Percentiles rank a stretch among this genome's conserved stretches.
Conservation (phyloP, 2,329 filamentous ascomycete genomes). For the Colletotrichum sp. region DNA sequence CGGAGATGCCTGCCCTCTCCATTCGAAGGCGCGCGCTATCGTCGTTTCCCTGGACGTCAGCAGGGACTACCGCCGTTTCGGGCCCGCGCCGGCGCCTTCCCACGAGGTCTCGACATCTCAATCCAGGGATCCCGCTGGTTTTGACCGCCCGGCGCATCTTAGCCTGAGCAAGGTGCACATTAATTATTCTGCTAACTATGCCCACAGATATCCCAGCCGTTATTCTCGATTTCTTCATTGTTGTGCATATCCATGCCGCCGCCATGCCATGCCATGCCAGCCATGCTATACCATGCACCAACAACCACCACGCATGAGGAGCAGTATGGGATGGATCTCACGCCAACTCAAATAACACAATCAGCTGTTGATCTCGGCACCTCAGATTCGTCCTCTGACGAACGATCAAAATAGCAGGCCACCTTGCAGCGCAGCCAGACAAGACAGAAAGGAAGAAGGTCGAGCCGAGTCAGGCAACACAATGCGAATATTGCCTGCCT, state of each 20-base stretch:
- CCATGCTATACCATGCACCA: background rate
- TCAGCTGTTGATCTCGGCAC: background rate
- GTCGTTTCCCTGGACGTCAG: background rate
- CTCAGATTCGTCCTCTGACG: background rate
- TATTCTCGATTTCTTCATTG: background rate
- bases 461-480: background rate
- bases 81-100: constrained; percentile 1
- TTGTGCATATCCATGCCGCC: background rate
- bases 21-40: background rate
- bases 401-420: background rate
- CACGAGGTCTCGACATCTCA: background rate
- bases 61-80: constrained; percentile 1
- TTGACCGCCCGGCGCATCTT: background rate
- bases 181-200: background rate
- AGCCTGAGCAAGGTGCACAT: background rate
- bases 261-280: background rate
- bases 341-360: background rate
- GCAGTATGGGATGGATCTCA: background rate
- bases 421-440: background rate
- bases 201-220: background rate
- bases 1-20: background rate
- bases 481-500: background rate
- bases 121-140: constrained; percentile 1
- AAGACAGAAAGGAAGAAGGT: background rate
- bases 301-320: background rate